phyloP scores from a whole-genome alignment of 2,329 filamentous ascomycete species.

The Pyricularia sp. region DNA sequence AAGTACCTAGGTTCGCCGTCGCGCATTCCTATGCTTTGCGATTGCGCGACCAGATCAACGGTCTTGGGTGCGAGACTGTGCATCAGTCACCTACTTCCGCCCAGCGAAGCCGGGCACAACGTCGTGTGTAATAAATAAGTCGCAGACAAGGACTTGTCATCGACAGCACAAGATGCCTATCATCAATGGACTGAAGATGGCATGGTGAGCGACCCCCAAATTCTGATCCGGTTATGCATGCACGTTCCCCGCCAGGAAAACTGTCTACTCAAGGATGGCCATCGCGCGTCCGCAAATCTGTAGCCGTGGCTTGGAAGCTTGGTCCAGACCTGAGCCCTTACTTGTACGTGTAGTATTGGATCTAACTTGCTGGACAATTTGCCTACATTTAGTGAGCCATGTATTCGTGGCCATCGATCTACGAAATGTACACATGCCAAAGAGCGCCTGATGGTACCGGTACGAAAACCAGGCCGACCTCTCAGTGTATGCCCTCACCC shows the following conservation, averaged over 20 bases:
- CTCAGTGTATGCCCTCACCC: slow-evolving; percentile 62
- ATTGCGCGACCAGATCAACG: neutral
- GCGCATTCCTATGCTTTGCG: neutral
- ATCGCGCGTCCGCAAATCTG: neutral
- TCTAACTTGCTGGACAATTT: neutral
- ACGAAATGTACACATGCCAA: slow-evolving; percentile 63
- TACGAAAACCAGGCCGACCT: slow-evolving; percentile 63
- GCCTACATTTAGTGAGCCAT: slow-evolving; percentile 48
- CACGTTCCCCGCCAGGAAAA: neutral
- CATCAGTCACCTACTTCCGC: neutral
- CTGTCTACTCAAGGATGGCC: neutral
- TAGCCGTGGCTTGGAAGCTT: neutral
- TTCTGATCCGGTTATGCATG: neutral
- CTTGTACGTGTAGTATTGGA: neutral
- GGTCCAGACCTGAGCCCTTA: neutral
- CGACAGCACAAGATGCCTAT: slow-evolving; percentile 45
- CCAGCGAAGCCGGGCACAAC: neutral
- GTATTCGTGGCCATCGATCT: slow-evolving; percentile 67
- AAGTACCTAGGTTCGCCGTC: neutral
- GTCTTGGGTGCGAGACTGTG: neutral
- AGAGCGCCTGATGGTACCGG: slow-evolving; percentile 60
- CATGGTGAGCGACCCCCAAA: slow-evolving; percentile 45
- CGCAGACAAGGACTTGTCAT: neutral
- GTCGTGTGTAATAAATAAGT: neutral
- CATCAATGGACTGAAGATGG: slow-evolving; percentile 64